phyloP scores from a whole-genome alignment of 2,329 filamentous ascomycete species.

The Orbilia blumenaviensis region DNA sequence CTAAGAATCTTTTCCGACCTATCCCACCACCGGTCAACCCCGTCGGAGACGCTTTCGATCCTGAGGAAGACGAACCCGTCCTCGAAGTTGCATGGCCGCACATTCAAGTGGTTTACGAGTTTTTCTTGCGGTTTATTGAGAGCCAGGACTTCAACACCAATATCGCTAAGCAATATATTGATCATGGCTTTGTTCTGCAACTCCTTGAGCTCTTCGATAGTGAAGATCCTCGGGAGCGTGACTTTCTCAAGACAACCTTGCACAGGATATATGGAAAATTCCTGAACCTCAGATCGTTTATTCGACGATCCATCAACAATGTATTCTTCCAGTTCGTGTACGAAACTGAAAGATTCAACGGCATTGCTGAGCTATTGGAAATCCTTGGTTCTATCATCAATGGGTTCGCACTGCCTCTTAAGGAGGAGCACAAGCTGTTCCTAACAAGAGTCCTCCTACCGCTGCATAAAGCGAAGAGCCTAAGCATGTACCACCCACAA shows the following conservation, averaged over 20 bases:
- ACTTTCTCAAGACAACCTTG: conserved; percentile 97
- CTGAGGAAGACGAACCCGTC: conserved; percentile 97
- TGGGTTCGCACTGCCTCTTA: conserved; percentile 92
- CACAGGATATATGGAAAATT: conserved; percentile 99
- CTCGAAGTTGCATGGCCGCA: conserved; percentile 98
- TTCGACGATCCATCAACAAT: conserved; percentile 98
- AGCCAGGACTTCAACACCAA: conserved; percentile 99
- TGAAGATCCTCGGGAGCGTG: conserved; percentile 92
- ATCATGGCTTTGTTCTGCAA: conserved; percentile 93
- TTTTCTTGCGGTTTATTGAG: conserved; percentile 98
- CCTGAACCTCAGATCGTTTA: conserved; percentile 95
- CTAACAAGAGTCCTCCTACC: conserved; percentile 91
- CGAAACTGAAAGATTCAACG: conserved; percentile 97
- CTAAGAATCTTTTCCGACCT: conserved; percentile 96
- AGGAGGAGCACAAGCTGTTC: conserved; percentile 99
- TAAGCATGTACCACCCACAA: conserved; percentile 99
- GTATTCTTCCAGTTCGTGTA: conserved; percentile 99
- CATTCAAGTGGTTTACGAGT: conserved; percentile 99
- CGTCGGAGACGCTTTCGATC: conserved; percentile 97
- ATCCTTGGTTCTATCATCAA: conserved; percentile 99
- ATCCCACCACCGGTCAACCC: conserved; percentile 97
- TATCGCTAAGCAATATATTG: conserved; percentile 98
- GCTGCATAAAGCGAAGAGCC: conserved; percentile 95
- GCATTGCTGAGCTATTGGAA: conserved; percentile 93
- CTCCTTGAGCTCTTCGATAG: conserved; percentile 98